Conservation (phyloP, 139 green algal species). For the Chlorella sp. region DNA sequence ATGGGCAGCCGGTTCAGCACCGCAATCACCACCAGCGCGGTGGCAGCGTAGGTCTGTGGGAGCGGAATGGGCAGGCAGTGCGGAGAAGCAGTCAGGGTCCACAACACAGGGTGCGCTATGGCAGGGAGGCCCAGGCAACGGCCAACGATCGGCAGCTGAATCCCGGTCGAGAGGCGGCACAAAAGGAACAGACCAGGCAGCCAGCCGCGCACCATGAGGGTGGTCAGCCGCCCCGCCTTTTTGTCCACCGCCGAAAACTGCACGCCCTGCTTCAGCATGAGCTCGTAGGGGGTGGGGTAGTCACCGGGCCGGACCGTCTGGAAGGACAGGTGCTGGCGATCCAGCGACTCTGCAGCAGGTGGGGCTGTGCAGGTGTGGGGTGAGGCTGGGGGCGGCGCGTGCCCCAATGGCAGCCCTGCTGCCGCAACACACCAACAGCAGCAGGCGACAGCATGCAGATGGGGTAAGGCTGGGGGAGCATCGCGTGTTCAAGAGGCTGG, state of each 20-base stretch:
- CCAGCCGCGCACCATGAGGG: constrained; percentile 59
- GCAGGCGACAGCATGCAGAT: background rate
- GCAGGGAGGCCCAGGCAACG: too few species aligned
- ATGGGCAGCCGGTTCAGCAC: constrained; percentile 74
- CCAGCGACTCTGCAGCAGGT: background rate
- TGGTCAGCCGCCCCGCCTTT: constrained; percentile 56
- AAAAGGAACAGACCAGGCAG: background rate
- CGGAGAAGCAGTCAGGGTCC: background rate
- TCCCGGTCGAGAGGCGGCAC: too few species aligned
- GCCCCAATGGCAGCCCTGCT: background rate
- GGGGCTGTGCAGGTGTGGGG: too few species aligned
- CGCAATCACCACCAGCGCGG: constrained; percentile 63
- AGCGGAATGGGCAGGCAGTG: too few species aligned
- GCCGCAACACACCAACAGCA: background rate
- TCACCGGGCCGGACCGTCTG: constrained; percentile 79
- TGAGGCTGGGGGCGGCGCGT: too few species aligned
- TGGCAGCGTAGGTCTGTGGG: constrained; percentile 70
- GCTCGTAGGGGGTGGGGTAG: constrained; percentile 80
- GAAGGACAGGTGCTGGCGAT: constrained; percentile 58
- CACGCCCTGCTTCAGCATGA: constrained; percentile 56
- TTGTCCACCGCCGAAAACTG: constrained; percentile 56
- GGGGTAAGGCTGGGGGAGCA: too few species aligned
- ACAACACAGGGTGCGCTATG: too few species aligned
- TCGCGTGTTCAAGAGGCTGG: too few species aligned
- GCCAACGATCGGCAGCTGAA: too few species aligned